phyloP scores from a whole-genome alignment of 441 rosid species.

The Aquilaria agallochum region DNA sequence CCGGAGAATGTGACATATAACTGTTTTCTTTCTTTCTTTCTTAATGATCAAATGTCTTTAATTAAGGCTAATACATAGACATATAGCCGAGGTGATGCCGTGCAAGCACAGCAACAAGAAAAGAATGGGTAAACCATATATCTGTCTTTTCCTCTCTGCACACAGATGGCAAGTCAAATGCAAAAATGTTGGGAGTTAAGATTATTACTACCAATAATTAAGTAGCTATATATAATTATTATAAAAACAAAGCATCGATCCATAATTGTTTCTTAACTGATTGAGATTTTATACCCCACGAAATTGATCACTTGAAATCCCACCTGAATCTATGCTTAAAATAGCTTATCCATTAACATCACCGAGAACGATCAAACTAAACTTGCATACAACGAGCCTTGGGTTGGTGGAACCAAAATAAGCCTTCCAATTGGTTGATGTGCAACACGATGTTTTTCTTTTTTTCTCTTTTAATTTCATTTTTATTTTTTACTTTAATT shows the following conservation, averaged over 20 bases:
- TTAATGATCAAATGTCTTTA: conserved; percentile 4
- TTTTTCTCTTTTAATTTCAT: too few relatives aligned
- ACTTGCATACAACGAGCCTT: neutral
- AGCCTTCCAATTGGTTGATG: conserved; percentile 17
- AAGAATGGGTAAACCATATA: conserved; percentile 33
- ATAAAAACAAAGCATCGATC: too few relatives aligned
- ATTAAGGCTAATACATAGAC: conserved; percentile 20
- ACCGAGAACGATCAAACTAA: neutral
- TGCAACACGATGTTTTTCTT: neutral
- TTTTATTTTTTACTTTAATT: too few relatives aligned
- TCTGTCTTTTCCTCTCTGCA: conserved; percentile 25
- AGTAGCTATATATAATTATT: conserved; percentile 5
- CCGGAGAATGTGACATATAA: neutral
- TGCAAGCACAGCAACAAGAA: conserved; percentile 47
- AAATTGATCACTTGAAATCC: conserved; percentile 35
- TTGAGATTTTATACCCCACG: conserved; percentile 51
- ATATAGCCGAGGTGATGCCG: conserved; percentile 17
- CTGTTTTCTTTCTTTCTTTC: conserved; percentile 7
- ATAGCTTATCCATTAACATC: conserved; percentile 29
- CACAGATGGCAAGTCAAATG: conserved; percentile 50
- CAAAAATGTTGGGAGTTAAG: conserved; percentile 19
- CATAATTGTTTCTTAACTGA: conserved; percentile 34
- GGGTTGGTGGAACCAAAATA: conserved; percentile 24
- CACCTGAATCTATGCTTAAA: conserved; percentile 20
- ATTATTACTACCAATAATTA: conserved; percentile 1